Evolutionary conservation across 352 stramenopile genomes (phyloP).

Genomic region (Phytopythium ostracodes): DNA sequence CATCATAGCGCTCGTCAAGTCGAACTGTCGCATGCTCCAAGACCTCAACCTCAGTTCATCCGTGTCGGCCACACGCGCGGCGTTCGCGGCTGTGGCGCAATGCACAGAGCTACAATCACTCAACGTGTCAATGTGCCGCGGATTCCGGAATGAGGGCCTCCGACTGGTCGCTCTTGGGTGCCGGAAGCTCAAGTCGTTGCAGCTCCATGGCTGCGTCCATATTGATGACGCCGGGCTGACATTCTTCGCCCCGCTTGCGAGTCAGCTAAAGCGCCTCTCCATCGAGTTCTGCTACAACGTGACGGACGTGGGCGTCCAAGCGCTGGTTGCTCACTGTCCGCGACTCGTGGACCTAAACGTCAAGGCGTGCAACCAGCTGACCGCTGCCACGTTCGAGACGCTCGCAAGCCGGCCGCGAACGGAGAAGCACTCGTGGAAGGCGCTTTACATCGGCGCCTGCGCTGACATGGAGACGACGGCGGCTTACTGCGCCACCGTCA

Average conservation of each 20-base stretch:
- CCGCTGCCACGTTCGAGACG: constrained; percentile 47
- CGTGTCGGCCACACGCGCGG: constrained; percentile 35
- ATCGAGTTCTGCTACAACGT: constrained; percentile 88
- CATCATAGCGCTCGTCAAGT: constrained; percentile 37
- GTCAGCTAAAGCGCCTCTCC: constrained; percentile 53
- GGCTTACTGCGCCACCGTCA: constrained; percentile 55
- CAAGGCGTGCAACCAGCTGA: constrained; percentile 86
- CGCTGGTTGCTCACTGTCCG: constrained; percentile 48
- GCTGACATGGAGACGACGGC: constrained; percentile 62
- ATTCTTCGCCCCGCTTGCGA: constrained; percentile 30
- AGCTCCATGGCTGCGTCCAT: constrained; percentile 59
- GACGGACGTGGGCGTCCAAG: constrained; percentile 55
- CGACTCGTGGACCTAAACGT: constrained; percentile 73
- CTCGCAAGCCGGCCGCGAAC: constrained; percentile 11
- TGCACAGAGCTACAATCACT: constrained; percentile 54
- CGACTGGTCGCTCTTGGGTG: constrained; percentile 38
- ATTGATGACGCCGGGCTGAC: constrained; percentile 59
- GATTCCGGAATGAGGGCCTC: constrained; percentile 54
- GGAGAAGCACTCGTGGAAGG: background rate
- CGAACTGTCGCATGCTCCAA: constrained; percentile 45
- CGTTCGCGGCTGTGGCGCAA: constrained; percentile 58
- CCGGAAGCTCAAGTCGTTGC: constrained; percentile 33
- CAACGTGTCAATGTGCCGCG: constrained; percentile 73
- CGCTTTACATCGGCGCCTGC: constrained; percentile 54
- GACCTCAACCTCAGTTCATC: constrained; percentile 63